A percentile compares a stretch with the other conserved stretches of the same genome.
phyloP scores from a whole-genome alignment of 139 green algal genomes.

The Picochlorum sp. region DNA sequence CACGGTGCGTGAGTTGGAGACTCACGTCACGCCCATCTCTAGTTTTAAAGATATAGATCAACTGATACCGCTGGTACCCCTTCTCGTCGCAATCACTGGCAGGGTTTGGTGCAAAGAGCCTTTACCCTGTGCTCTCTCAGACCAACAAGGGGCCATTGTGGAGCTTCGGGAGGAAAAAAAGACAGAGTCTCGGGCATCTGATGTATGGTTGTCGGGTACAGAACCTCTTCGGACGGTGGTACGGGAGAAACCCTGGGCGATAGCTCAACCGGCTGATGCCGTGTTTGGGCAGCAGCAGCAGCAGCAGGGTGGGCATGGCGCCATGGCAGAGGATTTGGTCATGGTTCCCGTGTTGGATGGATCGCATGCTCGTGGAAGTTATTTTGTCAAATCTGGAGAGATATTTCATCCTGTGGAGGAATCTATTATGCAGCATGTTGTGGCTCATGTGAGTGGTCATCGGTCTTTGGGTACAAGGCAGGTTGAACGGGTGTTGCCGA shows the following conservation, averaged over 20 bases:
- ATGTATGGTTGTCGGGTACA: slow-evolving; percentile 13
- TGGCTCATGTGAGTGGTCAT: slow-evolving; percentile 5
- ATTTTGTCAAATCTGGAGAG: slow-evolving; percentile 15
- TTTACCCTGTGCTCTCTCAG: slow-evolving; percentile 16
- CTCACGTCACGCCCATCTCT: neutral
- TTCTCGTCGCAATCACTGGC: slow-evolving; percentile 28
- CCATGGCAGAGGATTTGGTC: neutral
- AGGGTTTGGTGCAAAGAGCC: slow-evolving; percentile 13
- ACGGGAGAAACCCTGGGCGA: slow-evolving; percentile 18
- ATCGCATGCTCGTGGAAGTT: slow-evolving; percentile 5
- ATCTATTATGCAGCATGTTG: neutral
- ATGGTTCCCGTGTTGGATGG: slow-evolving; percentile 21
- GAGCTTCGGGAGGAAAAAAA: slow-evolving; percentile 23
- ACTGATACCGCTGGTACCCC: slow-evolving; percentile 13
- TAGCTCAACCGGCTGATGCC: slow-evolving; percentile 1
- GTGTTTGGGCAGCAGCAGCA: neutral
- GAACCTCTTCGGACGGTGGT: slow-evolving; percentile 11
- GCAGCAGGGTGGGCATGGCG: neutral
- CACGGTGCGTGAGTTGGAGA: neutral
- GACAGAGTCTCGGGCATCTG: slow-evolving; percentile 2
- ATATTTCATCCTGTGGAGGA: neutral
- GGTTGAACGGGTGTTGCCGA: slow-evolving; percentile 11
- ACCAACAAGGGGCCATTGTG: slow-evolving; percentile 16
- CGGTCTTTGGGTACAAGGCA: slow-evolving; percentile 7
- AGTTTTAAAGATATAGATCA: slow-evolving; percentile 11